Base-by-base conservation (phyloP, 345 rosid species). In the Erucastrum elatum region DNA sequence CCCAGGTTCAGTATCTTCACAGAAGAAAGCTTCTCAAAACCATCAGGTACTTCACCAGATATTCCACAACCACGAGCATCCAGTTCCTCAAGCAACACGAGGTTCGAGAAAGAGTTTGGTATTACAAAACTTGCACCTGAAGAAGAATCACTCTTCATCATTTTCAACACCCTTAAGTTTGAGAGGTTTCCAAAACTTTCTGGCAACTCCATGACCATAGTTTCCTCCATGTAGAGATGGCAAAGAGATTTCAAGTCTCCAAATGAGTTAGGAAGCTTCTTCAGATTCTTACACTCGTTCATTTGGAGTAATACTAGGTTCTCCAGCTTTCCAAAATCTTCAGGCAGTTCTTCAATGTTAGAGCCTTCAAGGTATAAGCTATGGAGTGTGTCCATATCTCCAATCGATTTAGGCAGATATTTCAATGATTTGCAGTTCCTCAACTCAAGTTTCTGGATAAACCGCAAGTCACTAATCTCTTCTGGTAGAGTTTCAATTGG, bases 141-240 rank as follows among this genome's bases (percentile, higher is more conserved):
- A 68, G n/a, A 10, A 68, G n/a, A n/a, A 68, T 37, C 66, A 64
- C 8, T 31, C 80, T 76, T 75, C 3, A 76, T 11, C 83, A 81
- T 81, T 46, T 71, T 27, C 70, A 75, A 1, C 1, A 71, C 73
- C 68, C 1, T 76, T 65, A 81, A 7, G 0, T 81, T 71, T 64
- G 83, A 70, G 8, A 75, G 83, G 56, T 71, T 76, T 46, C 83
- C 83, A 1, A 81, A 75, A 56, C 64, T 80, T 34, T 71, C 73
- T 13, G 83, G 83, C 73, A 80, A 2, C 27, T 70, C 39, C 34
- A 0, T 8, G 2, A 75, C 77, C 63, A 1, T 34, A 15, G 77
- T 31, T 59, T 75, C 74, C 17, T 75, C 0, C 77, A 75, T 76
- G 65, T 0, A 3, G 12, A 81, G 46, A n/a, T 3, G 58, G 35